Percentiles rank a stretch among this genome's conserved stretches.
Conservation (phyloP, 371 early-diverging fungal species). For the Lichtheimia ramosa region DNA sequence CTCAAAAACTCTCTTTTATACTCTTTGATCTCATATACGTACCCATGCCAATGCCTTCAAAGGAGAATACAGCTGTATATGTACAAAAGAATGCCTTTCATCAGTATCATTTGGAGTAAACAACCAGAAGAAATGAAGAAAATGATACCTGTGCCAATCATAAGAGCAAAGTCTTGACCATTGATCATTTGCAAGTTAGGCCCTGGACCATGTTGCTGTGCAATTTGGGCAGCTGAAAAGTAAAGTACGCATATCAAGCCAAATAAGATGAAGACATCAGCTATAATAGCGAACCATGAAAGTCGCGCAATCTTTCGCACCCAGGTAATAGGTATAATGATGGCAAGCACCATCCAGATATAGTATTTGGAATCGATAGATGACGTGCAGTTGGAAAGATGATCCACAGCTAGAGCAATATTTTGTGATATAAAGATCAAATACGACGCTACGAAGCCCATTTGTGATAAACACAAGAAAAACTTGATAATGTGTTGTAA, state of each 20-base stretch:
- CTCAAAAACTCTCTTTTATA: neutral
- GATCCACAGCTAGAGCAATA: conserved; percentile 63
- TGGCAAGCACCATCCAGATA: conserved; percentile 66
- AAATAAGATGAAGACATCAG: conserved; percentile 78
- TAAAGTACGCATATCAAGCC: conserved; percentile 76
- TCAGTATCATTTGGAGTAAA: too few relatives aligned
- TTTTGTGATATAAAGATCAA: conserved; percentile 85
- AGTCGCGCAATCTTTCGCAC: conserved; percentile 78
- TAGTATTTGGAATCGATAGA: conserved; percentile 56
- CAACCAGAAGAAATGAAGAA: too few relatives aligned
- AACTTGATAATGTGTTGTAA: conserved; percentile 62
- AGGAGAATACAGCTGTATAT: conserved; percentile 75
- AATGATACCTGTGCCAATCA: conserved; percentile 65
- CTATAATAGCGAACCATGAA: conserved; percentile 69
- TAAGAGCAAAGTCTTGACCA: conserved; percentile 58
- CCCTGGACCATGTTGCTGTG: conserved; percentile 52
- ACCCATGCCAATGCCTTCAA: conserved; percentile 73
- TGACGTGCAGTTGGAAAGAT: conserved; percentile 57
- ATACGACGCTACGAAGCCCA: conserved; percentile 83
- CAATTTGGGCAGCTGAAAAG: conserved; percentile 56
- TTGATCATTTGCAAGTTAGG: conserved; percentile 50
- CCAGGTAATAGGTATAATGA: conserved; percentile 79
- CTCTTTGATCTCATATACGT: neutral
- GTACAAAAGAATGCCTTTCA: too few relatives aligned
- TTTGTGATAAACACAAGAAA: conserved; percentile 76